Evolutionary conservation across 805 yeast genomes (phyloP).

Genomic region (Candida cerambycidarum): DNA sequence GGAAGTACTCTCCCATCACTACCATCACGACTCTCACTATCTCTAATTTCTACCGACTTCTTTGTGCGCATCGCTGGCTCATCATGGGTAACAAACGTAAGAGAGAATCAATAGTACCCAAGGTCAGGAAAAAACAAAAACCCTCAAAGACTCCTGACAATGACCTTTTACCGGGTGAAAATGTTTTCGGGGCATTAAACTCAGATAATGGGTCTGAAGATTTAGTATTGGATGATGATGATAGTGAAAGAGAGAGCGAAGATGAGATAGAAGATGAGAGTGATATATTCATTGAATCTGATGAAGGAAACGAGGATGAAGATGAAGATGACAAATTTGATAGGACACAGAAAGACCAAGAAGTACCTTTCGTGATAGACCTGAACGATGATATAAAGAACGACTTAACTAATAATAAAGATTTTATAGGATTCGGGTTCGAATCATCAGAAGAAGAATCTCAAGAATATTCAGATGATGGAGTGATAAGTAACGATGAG

Average conservation of each 20-base stretch:
- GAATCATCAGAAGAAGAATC: slow-evolving; percentile 42
- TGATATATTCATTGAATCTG: slow-evolving; percentile 14
- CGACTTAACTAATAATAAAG: slow-evolving; percentile 46
- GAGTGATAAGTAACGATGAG: slow-evolving; percentile 37
- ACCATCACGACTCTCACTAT: no score
- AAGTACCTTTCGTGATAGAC: background rate
- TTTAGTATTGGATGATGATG: slow-evolving; percentile 31
- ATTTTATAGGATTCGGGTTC: slow-evolving; percentile 57
- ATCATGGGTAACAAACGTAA: slow-evolving; percentile 23
- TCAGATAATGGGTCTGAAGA: slow-evolving; percentile 5
- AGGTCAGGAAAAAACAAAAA: slow-evolving; percentile 22
- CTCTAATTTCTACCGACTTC: background rate
- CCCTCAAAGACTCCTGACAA: slow-evolving; percentile 16
- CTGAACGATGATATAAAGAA: no score
- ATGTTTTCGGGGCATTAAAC: slow-evolving; percentile 23
- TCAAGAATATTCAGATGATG: slow-evolving; percentile 30
- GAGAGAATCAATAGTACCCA: slow-evolving; percentile 22
- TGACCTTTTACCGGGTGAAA: slow-evolving; percentile 17
- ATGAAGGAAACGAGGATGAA: slow-evolving; percentile 19
- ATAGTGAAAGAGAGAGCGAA: slow-evolving; percentile 18
- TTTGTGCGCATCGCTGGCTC: slow-evolving; percentile 1
- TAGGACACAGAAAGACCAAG: slow-evolving; percentile 8
- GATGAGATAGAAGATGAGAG: slow-evolving; percentile 20
- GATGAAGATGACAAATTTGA: background rate
- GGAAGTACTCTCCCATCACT: no score